Evolutionary conservation across 495 filamentous ascomycete species (phyloP).

Genomic region (Trypethelium eluteriae): DNA sequence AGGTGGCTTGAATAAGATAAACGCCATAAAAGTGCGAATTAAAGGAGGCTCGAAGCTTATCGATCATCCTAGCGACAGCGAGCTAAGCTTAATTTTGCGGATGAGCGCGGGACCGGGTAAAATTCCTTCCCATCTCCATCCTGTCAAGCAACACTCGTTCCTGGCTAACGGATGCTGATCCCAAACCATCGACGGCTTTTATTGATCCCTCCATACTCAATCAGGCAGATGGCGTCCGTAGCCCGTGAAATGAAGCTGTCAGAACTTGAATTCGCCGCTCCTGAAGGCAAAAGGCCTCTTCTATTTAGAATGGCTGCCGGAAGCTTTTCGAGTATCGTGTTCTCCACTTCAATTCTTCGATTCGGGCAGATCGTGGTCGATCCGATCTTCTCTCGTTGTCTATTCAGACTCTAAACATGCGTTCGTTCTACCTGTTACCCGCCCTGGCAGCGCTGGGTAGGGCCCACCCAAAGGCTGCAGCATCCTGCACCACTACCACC

Average conservation of each 20-base stretch:
- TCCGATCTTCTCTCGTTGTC: background rate
- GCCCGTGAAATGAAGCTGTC: background rate
- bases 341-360: background rate
- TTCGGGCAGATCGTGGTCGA: background rate
- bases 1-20: background rate
- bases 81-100: background rate
- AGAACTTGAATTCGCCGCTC: background rate
- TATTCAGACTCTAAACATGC: background rate
- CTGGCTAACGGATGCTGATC: background rate
- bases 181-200: background rate
- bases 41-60: background rate
- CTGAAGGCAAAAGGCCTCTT: background rate
- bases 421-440: conserved; percentile 10
- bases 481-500: conserved; percentile 16
- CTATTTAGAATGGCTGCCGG: background rate
- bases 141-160: background rate
- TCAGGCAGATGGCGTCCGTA: background rate
- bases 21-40: background rate
- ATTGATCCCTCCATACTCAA: background rate
- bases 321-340: background rate
- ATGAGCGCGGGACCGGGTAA: background rate
- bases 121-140: background rate
- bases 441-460: background rate
- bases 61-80: background rate
- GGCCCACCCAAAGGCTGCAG: conserved; percentile 15